Percentiles rank a stretch among this genome's conserved stretches.
Conservation (phyloP, 805 yeast genomes). For the Saturnispora hagleri region DNA sequence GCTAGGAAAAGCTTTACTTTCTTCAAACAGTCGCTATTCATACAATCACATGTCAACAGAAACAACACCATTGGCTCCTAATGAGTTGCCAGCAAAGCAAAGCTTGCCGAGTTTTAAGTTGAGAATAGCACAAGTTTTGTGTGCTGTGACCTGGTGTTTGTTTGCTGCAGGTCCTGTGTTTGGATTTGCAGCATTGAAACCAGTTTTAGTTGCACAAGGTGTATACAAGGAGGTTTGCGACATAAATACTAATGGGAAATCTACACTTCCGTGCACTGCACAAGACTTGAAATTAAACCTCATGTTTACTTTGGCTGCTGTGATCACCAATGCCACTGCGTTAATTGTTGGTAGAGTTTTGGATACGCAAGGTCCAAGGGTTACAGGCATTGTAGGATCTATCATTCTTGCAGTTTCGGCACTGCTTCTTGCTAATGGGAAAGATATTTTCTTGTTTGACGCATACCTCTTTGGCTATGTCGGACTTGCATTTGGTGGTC, state of each 20-base stretch:
- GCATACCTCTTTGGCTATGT: constrained; percentile 69
- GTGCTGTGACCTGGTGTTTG: constrained; percentile 82
- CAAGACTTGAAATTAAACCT: constrained; percentile 78
- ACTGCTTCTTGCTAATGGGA: constrained; percentile 19
- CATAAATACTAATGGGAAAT: constrained; percentile 10
- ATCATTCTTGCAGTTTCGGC: constrained; percentile 50
- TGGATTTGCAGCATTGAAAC: constrained; percentile 93
- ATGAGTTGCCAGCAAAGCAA: constrained; percentile 2
- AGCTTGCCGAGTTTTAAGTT: constrained; percentile 19
- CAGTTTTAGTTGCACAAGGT: constrained; percentile 67
- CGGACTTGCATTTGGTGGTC: constrained; percentile 81
- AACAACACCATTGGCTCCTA: constrained; percentile 18
- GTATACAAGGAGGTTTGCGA: constrained; percentile 60
- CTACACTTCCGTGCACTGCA: constrained; percentile 38
- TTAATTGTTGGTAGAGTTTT: constrained; percentile 72
- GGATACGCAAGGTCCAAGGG: constrained; percentile 73
- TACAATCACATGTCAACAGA: constrained; percentile 13
- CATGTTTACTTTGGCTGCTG: constrained; percentile 81
- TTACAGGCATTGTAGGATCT: constrained; percentile 71
- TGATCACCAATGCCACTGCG: constrained; percentile 75
- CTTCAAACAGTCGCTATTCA: neutral
- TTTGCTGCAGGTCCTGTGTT: constrained; percentile 89
- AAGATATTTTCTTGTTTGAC: constrained; percentile 33
- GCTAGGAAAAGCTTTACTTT: neutral
- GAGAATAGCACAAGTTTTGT: constrained; percentile 46